Conservation (phyloP, 2,329 filamentous ascomycete species). For the Fusarium redolens region DNA sequence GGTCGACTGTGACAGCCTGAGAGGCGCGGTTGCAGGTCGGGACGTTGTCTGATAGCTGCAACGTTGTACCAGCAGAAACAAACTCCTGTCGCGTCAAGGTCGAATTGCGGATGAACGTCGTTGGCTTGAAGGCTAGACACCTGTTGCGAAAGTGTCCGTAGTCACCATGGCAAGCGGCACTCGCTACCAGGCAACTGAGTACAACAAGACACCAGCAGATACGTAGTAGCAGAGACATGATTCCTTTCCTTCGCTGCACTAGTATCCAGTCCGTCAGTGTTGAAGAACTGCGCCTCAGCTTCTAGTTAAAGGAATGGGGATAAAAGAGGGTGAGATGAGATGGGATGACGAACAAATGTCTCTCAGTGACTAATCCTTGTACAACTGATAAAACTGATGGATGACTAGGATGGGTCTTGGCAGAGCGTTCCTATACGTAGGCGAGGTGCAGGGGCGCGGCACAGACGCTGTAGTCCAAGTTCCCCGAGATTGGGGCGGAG, state of each 20-base stretch:
- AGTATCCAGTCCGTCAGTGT: too few species aligned
- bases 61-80: neutral
- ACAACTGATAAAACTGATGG: neutral
- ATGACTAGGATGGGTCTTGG: neutral
- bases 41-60: constrained; percentile 8
- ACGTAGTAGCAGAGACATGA: neutral
- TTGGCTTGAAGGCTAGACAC: constrained; percentile 6
- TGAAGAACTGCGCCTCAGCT: neutral
- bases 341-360: neutral
- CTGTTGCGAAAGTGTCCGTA: neutral
- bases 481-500: neutral
- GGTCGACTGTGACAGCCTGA: constrained; percentile 1
- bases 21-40: constrained; percentile 19
- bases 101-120: neutral
- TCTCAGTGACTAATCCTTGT: neutral
- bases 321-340: neutral
- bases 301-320: neutral
- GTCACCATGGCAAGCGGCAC: neutral
- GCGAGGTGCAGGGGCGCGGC: neutral
- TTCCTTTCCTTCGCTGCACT: neutral
- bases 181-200: neutral
- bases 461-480: neutral
- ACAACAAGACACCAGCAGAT: neutral
- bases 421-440: neutral
- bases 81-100: constrained; percentile 23